Evolutionary conservation across 441 rosid species (phyloP).

Genomic region (Kokia cookei): DNA sequence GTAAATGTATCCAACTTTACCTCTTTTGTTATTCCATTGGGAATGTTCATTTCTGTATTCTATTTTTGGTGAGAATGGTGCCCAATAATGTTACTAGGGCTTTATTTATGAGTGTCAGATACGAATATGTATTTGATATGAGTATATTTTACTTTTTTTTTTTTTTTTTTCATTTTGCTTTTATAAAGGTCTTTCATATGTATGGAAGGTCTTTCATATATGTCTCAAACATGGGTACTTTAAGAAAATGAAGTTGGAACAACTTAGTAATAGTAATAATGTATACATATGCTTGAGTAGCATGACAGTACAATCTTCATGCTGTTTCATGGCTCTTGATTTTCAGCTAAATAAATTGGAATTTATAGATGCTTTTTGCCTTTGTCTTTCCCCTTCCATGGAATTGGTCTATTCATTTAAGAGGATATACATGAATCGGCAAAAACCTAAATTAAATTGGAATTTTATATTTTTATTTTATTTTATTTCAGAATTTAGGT

Average conservation of each 20-base stretch:
- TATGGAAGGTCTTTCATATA: background rate
- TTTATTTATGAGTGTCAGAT: background rate
- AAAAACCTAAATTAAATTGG: no score
- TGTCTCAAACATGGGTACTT: background rate
- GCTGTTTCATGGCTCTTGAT: background rate
- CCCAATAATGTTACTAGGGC: constrained; percentile 14
- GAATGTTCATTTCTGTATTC: constrained; percentile 19
- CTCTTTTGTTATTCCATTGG: constrained; percentile 22
- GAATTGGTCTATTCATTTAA: no score
- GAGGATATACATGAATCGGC: no score
- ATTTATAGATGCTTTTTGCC: background rate
- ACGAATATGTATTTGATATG: background rate
- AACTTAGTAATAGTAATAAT: background rate
- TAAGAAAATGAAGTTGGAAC: background rate
- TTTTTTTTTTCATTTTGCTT: background rate
- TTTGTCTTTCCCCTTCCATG: no score
- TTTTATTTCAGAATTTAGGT: no score
- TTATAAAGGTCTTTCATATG: background rate
- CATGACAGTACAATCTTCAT: background rate
- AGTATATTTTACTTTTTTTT: background rate
- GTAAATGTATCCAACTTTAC: constrained; percentile 23
- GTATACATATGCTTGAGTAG: background rate
- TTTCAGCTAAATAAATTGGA: background rate
- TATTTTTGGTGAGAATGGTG: constrained; percentile 22
- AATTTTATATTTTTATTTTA: no score